These are phyloP conservation scores for Mycena floridula DNA, from an alignment of 768 basidiomycete genomes.

Conservation along the genomic window DNA sequence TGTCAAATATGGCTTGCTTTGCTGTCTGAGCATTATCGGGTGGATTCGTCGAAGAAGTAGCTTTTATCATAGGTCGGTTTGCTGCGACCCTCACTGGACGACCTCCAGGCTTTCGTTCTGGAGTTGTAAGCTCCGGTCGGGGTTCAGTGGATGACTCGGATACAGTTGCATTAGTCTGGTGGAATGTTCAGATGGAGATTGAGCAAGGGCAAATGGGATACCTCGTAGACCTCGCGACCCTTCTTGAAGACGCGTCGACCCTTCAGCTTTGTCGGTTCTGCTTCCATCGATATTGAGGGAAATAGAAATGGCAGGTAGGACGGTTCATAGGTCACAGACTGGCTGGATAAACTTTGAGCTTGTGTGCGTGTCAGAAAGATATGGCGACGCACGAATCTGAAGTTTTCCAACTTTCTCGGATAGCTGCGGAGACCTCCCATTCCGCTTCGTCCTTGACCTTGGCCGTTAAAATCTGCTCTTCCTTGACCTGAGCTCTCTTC, in stretches of 20 bases:
- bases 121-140: too few species aligned
- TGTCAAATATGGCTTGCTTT: constrained; percentile 40
- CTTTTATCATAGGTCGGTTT: constrained; percentile 12
- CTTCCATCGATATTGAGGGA: constrained; percentile 24
- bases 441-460: constrained; percentile 56
- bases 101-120: too few species aligned
- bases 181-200: background rate
- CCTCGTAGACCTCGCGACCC: constrained; percentile 38
- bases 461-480: constrained; percentile 45
- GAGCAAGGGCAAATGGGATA: constrained; percentile 2
- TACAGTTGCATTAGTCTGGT: constrained; percentile 4
- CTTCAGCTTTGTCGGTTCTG: constrained; percentile 22
- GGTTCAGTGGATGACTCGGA: too few species aligned
- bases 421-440: constrained; percentile 54
- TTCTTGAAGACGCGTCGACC: constrained; percentile 51
- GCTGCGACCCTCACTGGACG: constrained; percentile 18
- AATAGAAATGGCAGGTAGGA: constrained; percentile 68
- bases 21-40: constrained; percentile 32
- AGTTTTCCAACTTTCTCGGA: constrained; percentile 47
- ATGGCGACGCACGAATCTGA: constrained; percentile 5
- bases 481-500: constrained; percentile 43
- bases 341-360: constrained; percentile 8
- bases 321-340: constrained; percentile 42
- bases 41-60: constrained; percentile 20
- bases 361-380: background rate